A percentile compares a stretch with the other conserved stretches of the same genome.
Conservation (phyloP, 2,329 filamentous ascomycete species). For the Triangularia verruculosa region DNA sequence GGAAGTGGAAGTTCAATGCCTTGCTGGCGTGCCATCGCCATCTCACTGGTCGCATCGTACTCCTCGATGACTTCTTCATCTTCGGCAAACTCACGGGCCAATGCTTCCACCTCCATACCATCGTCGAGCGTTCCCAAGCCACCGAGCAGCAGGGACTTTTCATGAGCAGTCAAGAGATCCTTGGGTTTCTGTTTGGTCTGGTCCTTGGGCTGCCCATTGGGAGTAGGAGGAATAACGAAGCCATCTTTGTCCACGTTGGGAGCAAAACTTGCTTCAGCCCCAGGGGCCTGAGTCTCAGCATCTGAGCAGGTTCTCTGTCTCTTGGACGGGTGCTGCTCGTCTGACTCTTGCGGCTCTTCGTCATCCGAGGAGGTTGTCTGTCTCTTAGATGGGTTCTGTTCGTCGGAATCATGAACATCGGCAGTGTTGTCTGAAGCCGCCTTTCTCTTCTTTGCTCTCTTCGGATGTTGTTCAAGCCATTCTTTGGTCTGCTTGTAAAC, state of each 20-base stretch:
- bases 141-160: conserved; percentile 16
- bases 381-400: no score
- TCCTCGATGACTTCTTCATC: conserved; percentile 16
- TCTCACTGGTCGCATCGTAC: conserved; percentile 29
- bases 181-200: not conserved
- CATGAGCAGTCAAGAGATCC: conserved; percentile 18
- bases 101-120: conserved; percentile 19
- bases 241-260: conserved; percentile 58
- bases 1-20: conserved; percentile 27
- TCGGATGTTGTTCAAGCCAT: conserved; percentile 45
- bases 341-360: conserved; percentile 30
- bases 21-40: conserved; percentile 30
- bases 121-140: conserved; percentile 17
- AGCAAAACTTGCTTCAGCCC: conserved; percentile 32
- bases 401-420: no score
- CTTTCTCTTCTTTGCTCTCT: conserved; percentile 41
- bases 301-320: conserved; percentile 22
- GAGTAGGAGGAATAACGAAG: conserved; percentile 60
- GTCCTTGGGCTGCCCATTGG: conserved; percentile 31
- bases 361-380: conserved; percentile 10
- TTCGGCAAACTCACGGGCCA: conserved; percentile 46
- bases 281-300: conserved; percentile 19
- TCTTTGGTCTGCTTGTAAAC: conserved; percentile 67
- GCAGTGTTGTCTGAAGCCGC: conserved; percentile 3
- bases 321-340: conserved; percentile 30